Percentiles rank a stretch among this genome's conserved stretches.
phyloP scores from a whole-genome alignment of 2,329 filamentous ascomycete genomes.

The Xenoacremonium recifei region DNA sequence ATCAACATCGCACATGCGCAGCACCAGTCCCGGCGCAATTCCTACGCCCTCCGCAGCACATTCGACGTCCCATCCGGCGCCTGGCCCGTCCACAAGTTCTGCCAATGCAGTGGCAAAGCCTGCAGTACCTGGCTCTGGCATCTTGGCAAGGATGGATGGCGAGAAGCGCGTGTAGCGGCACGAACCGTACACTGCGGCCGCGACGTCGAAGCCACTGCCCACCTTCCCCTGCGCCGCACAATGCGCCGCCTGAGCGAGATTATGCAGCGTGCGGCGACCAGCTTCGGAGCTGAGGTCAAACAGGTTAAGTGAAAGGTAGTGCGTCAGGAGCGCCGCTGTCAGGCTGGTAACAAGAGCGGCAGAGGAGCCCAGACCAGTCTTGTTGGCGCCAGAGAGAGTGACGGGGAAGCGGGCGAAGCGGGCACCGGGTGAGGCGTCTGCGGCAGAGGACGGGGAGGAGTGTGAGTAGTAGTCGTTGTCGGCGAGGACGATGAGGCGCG shows the following conservation, averaged over 20 bases:
- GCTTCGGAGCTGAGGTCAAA: conserved; percentile 57
- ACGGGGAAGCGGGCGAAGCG: conserved; percentile 79
- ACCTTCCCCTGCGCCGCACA: conserved; percentile 97
- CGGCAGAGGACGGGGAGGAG: conserved; percentile 65
- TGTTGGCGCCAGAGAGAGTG: conserved; percentile 76
- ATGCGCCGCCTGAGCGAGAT: conserved; percentile 89
- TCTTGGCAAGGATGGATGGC: conserved; percentile 64
- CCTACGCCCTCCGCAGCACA: conserved; percentile 67
- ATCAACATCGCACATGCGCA: conserved; percentile 95
- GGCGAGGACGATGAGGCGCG: conserved; percentile 82
- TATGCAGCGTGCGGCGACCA: conserved; percentile 70
- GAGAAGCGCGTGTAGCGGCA: conserved; percentile 93
- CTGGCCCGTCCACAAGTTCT: conserved; percentile 60
- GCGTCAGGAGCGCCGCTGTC: conserved; percentile 71
- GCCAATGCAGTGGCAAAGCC: conserved; percentile 68
- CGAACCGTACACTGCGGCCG: conserved; percentile 86
- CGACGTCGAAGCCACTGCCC: conserved; percentile 93
- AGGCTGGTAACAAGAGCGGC: conserved; percentile 91
- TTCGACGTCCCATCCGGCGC: conserved; percentile 73
- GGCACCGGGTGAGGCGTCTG: conserved; percentile 25
- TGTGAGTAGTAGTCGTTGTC: conserved; percentile 96
- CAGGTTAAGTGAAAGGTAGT: conserved; percentile 61
- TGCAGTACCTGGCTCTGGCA: conserved; percentile 65
- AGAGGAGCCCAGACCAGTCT: conserved; percentile 93
- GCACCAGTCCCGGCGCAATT: conserved; percentile 69